Conservation (phyloP, 305 asterid species). For the Rubia peregrina region DNA sequence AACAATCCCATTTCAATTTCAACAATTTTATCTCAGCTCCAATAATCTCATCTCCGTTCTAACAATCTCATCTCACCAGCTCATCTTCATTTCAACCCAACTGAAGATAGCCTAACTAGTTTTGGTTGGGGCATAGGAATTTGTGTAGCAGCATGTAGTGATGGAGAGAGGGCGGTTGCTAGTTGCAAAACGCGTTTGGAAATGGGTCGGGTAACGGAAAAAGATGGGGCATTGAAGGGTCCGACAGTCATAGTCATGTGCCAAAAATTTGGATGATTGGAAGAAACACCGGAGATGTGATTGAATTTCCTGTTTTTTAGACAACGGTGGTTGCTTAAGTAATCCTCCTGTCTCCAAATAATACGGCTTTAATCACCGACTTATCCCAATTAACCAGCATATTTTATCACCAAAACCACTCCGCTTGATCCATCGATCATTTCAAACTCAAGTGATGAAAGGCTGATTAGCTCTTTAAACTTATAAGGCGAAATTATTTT, state of each 20-base stretch:
- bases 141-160: not conserved
- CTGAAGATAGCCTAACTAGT: too few species aligned
- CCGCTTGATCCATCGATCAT: not conserved
- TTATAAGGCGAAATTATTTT: too few species aligned
- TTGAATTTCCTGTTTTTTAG: not conserved
- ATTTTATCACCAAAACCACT: not conserved
- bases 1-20: too few species aligned
- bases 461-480: too few species aligned
- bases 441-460: too few species aligned
- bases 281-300: constrained; percentile 3
- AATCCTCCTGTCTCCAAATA: not conserved
- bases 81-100: too few species aligned
- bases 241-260: not conserved
- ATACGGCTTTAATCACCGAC: not conserved
- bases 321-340: not conserved
- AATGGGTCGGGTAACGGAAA: not conserved
- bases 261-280: not conserved
- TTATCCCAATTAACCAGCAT: not conserved
- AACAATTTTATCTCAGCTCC: too few species aligned
- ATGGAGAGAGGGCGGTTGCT: not conserved
- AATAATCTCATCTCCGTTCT: too few species aligned
- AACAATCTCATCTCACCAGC: too few species aligned
- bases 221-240: not conserved
- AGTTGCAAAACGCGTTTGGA: not conserved
- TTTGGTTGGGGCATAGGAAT: too few species aligned